Evolutionary conservation across 305 asterid species (phyloP), one percentile per base, ranked within the genome.

Genomic region (Fraxinus sp.): DNA sequence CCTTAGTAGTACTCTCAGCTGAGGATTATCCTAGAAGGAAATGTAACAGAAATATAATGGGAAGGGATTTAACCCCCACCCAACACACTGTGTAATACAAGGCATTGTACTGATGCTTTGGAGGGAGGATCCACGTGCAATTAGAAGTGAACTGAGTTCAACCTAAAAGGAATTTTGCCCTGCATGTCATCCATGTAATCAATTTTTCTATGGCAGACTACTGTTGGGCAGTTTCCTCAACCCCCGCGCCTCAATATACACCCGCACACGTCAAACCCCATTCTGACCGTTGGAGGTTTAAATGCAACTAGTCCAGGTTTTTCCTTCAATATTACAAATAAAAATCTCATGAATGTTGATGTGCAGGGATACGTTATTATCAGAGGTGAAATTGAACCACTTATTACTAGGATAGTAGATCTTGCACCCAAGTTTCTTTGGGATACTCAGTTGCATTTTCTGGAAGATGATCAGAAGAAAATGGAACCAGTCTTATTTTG

Each of bases 351-450:
- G 78, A 59, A 76, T 84, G 24, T 84, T 80, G 52, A 37, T 30
- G 32, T 85, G 80, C 92, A 94, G 98, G 99, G 98, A 14, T 87
- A 86, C 74, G 73, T 92, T 44, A 88, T 96, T 62, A 88, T 96
- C 41, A 88, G 98, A 89, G 98, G 97, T 28, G 97, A 96, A 84
- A 94, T 84, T 7, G 90, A 91, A 79, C 52, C 86, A 71, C 80
- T 89, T 16, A 89, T 90, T 28, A 84, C 92, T 7, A 86, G 85
- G 84, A 83, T 96, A 41, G 86, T 55, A 74, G 90, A 84, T 77
- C 93, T 94, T 24, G 97, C 97, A 2, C 91, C 92, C 0, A 91
- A 91, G 90, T 94, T 90, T 82, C 94, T 94, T 49, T 96, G 99
- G 99, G 97, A 96, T 16, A 83, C 91, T n/a, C 87, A 87, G 81